Conservation (phyloP, 2,329 filamentous ascomycete species). For the Juglanconis oblonga region DNA sequence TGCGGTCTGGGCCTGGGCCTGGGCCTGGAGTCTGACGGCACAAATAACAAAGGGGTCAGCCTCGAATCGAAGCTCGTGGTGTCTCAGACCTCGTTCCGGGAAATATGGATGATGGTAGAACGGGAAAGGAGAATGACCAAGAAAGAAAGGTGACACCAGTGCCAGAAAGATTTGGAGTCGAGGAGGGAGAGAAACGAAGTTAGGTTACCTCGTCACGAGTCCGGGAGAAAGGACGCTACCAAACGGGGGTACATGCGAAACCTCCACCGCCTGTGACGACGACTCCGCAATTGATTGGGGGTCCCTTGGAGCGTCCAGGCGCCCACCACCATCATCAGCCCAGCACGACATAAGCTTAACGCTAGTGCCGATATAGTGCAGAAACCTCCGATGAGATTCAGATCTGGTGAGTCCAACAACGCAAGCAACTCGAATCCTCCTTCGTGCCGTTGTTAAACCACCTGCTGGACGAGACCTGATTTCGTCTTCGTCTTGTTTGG, state of each 20-base stretch:
- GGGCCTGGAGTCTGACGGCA: background rate
- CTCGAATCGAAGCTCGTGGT: background rate
- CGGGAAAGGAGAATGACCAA: background rate
- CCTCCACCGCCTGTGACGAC: background rate
- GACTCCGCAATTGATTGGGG: background rate
- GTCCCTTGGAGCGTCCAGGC: no score
- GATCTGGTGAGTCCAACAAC: no score
- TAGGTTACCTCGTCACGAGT: background rate
- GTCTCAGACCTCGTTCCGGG: background rate
- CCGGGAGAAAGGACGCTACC: background rate
- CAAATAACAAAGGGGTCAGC: background rate
- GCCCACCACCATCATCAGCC: no score
- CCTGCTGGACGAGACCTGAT: no score
- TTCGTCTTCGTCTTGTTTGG: no score
- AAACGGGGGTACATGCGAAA: background rate
- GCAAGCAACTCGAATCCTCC: no score
- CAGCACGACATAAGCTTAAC: background rate
- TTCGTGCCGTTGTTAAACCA: no score
- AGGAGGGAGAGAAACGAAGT: background rate
- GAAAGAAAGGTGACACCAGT: background rate
- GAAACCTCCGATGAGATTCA: no score
- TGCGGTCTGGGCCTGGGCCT: background rate
- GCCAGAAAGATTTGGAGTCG: background rate
- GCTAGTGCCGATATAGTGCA: background rate
- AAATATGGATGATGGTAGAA: background rate